A percentile compares a stretch with the other conserved stretches of the same genome.
These are phyloP conservation scores for Ambrosiella xylebori DNA, from an alignment of 2,329 filamentous ascomycete genomes.

Conservation along the genomic window DNA sequence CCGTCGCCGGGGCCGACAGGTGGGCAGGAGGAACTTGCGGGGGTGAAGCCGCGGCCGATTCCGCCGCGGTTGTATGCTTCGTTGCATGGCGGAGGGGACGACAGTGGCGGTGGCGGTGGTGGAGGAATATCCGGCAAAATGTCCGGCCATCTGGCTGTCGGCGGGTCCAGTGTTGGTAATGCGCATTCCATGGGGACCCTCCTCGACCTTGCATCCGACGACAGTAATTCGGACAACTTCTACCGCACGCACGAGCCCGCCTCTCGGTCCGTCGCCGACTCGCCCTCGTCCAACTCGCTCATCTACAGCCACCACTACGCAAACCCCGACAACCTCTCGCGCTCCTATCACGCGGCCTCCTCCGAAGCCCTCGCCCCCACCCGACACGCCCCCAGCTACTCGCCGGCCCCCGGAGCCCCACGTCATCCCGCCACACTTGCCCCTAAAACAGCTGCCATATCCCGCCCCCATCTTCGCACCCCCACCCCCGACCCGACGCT, in stretches of 20 bases:
- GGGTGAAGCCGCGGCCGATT: conserved; percentile 4
- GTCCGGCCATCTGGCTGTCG: neutral
- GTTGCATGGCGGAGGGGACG: neutral
- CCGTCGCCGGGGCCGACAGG: conserved; percentile 1
- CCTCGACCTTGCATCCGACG: conserved; percentile 1
- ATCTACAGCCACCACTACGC: too few relatives aligned
- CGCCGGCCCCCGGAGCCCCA: too few relatives aligned
- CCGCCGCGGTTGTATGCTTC: conserved; percentile 2
- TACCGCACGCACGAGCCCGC: neutral
- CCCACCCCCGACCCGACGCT: too few relatives aligned
- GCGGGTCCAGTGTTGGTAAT: conserved; percentile 2
- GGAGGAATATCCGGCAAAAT: neutral
- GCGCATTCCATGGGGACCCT: conserved; percentile 8
- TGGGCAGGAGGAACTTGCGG: neutral
- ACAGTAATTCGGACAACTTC: neutral
- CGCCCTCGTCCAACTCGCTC: neutral
- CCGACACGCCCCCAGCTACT: too few relatives aligned
- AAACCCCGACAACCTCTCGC: too few relatives aligned
- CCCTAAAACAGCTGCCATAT: too few relatives aligned
- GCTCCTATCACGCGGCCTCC: too few relatives aligned
- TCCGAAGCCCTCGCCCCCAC: too few relatives aligned
- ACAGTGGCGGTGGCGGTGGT: neutral
- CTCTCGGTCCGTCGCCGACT: neutral
- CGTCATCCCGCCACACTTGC: too few relatives aligned
- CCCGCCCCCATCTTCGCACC: too few relatives aligned